Conservation (phyloP, 441 rosid genomes). For the Pelargonium exstipulatum region DNA sequence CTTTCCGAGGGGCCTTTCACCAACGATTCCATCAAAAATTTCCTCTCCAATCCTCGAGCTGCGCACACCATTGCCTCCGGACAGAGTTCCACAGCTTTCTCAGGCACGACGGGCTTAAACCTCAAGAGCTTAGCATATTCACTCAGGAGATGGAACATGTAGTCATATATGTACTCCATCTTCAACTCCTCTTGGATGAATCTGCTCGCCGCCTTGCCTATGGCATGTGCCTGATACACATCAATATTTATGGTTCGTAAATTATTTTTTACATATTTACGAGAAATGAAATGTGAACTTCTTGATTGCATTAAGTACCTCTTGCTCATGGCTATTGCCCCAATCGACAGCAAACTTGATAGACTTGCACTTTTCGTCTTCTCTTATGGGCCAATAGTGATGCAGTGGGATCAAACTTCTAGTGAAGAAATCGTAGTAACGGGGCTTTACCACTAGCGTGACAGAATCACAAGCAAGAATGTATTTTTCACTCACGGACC, state of each 20-base stretch:
- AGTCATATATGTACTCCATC: slow-evolving; percentile 62
- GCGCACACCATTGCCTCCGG: slow-evolving; percentile 51
- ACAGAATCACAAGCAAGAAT: slow-evolving; percentile 68
- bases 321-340: slow-evolving; percentile 56
- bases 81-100: slow-evolving; percentile 47
- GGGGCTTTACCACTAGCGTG: slow-evolving; percentile 51
- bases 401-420: slow-evolving; percentile 62
- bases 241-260: neutral
- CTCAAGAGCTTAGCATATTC: slow-evolving; percentile 61
- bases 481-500: slow-evolving; percentile 92
- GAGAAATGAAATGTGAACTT: no score
- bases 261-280: no score
- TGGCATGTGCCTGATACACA: slow-evolving; percentile 47
- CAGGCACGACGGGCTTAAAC: slow-evolving; percentile 42
- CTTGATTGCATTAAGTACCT: slow-evolving; percentile 31
- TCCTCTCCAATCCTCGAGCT: slow-evolving; percentile 36
- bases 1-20: slow-evolving; percentile 37
- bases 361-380: slow-evolving; percentile 47
- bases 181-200: slow-evolving; percentile 57
- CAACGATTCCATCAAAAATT: slow-evolving; percentile 49
- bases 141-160: slow-evolving; percentile 67
- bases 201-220: slow-evolving; percentile 52
- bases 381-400: slow-evolving; percentile 75
- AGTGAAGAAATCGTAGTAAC: slow-evolving; percentile 61
- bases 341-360: slow-evolving; percentile 79